Percentiles rank a stretch among this genome's conserved stretches.
phyloP scores from a whole-genome alignment of 2,329 filamentous ascomycete genomes.

The Epichloe hybrida region DNA sequence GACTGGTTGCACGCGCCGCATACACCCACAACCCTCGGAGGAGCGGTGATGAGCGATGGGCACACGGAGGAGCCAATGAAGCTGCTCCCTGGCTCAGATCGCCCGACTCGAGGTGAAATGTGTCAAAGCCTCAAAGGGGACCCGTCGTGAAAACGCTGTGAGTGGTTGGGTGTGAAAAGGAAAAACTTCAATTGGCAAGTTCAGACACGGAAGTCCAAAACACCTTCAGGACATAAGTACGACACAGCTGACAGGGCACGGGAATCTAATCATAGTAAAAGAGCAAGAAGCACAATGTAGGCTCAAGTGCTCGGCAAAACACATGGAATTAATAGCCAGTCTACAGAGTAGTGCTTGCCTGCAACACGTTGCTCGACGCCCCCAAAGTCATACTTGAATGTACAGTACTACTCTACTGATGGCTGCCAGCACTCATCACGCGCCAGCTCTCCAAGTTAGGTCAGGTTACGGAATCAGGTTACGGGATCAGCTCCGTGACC shows the following conservation, averaged over 20 bases:
- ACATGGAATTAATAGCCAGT: neutral
- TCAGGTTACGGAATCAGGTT: too few species aligned
- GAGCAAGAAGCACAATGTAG: too few species aligned
- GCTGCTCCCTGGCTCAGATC: slow-evolving; percentile 6
- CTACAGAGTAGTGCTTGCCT: neutral
- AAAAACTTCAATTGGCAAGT: neutral
- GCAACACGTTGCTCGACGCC: neutral
- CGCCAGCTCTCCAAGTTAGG: neutral
- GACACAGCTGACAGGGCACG: neutral
- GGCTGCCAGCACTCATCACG: neutral
- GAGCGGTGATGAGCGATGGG: slow-evolving; percentile 7
- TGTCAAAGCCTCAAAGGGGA: slow-evolving; percentile 6
- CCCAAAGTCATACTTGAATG: too few species aligned
- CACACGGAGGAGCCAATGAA: slow-evolving; percentile 7
- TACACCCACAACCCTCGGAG: neutral
- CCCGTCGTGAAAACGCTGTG: neutral
- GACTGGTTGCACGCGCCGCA: slow-evolving; percentile 1
- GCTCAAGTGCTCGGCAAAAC: too few species aligned
- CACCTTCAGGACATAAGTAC: too few species aligned
- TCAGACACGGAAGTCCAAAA: neutral
- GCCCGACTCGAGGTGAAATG: slow-evolving; percentile 4
- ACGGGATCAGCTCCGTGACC: neutral
- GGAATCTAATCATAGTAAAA: too few species aligned
- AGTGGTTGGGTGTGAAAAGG: neutral
- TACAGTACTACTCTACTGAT: too few species aligned